Evolutionary conservation across 2,329 filamentous ascomycete species (phyloP), one percentile per base, ranked within the genome.

Genomic region (Penicillium sp.): DNA sequence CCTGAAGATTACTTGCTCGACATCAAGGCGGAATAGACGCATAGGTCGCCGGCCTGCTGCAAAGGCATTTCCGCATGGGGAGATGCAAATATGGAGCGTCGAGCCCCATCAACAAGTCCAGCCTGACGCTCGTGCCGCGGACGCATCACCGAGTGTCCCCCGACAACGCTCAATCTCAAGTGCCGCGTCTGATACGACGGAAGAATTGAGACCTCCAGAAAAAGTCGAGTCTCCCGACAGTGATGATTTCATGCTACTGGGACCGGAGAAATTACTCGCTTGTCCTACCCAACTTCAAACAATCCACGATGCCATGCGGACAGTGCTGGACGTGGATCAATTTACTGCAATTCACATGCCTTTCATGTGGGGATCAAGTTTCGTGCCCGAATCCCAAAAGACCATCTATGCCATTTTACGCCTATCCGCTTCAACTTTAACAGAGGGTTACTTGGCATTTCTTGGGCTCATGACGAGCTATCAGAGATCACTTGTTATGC

Each of bases 371-470:
- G 55, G 57, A 35, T n/a, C 40, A 1, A 57, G 52, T 32, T 59
- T 59, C 18, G 45, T 52, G 6, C 49, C 48, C 13, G 44, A 43
- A 8, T 43, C 50, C 2, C 55, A 56, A 46, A 51, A 46, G 27
- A 50, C 51, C 3, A 39, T 57, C 11, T 57, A 52, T 40, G 40
- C 41, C 14, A 52, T 58, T 28, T 36, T 59, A n/a, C 28, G 44
- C 16, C 38, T 54, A n/a, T 59, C 46, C 1, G 57, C 32, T 6
- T 47, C 55, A 10, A 51, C 48, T 1, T 35, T 58, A 36, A 57
- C 50, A 1, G 57, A 59, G 22, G 57, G 57, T 7, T 59, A 59
- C 16, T 40, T 59, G 27, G 57, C 57, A 1, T 59, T 58, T 22
- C 37, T 59, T 22, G 49, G 50, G 3, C 31, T 59, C 34, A 59